Evolutionary conservation across 805 yeast species (phyloP), one percentile per base, ranked within the genome.

Genomic region (Teunomyces atbi): DNA sequence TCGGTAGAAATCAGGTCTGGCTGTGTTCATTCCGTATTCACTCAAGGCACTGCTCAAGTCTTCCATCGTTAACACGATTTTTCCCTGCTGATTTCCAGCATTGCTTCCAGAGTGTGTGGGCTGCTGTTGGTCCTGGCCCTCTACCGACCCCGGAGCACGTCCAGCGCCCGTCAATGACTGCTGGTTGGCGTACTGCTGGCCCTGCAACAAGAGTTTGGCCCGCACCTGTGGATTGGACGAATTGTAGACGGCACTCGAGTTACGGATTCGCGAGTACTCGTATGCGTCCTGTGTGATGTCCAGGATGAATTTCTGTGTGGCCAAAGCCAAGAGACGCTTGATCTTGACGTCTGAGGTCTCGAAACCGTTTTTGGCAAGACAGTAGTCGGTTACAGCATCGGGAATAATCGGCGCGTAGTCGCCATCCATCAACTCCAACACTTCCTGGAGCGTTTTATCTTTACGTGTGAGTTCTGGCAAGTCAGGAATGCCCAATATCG

Each of bases 241-340:
- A 57, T 85, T 84, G 57, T 87, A 83, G n/a, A 91, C 95, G 0
- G 96, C 82, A 10, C 89, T 82, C 4, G 88, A 74, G n/a, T 94
- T 88, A 51, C 98, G 78, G 54, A 94, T 94, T 50, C 98, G 74
- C 6, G 96, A 87, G 61, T 89, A 91, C 62, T 94, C 99, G 62
- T 89, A 94, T 0, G 99, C 97, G 61, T 94, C 98, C 12, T 90
- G 89, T 1, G 99, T 97, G 26, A 94, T 84, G 62, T 94, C 99
- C 50, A 91, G 82, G 21, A 94, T 79, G 63, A 94, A 94, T 61
- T 94, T 94, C 60, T 95, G 99, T 0, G 99, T 94, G 1, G 99
- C 98, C 46, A 94, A 72, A 0, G 98, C 97, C 41, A 94, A 72
- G 30, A 94, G 70, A 45, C 98, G 75, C 64, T 90, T 91, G 47